Evolutionary conservation across 2,329 filamentous ascomycete genomes (phyloP).

Genomic region (Exophiala alcalophila): DNA sequence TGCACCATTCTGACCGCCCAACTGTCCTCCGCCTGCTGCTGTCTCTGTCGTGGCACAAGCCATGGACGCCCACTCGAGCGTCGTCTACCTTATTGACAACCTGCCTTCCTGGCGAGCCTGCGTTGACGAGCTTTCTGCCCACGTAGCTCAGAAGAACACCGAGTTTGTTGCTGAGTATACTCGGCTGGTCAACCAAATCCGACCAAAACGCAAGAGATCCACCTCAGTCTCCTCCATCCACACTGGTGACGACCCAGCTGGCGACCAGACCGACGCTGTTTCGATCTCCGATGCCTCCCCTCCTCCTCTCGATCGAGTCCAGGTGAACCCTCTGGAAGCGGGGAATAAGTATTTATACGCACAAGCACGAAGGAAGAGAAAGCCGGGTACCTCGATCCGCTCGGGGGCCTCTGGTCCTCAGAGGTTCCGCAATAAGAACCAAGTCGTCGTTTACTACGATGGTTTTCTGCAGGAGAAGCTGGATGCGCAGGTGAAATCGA

Average conservation of each 20-base stretch:
- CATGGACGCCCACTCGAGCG: conserved; percentile 46
- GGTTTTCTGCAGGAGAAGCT: conserved; percentile 80
- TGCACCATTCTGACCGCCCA: conserved; percentile 12
- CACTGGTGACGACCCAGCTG: conserved; percentile 29
- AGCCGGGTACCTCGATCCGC: conserved; percentile 35
- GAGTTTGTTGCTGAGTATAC: conserved; percentile 46
- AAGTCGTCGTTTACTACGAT: conserved; percentile 90
- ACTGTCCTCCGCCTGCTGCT: neutral
- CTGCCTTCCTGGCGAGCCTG: conserved; percentile 45
- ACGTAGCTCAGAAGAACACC: conserved; percentile 41
- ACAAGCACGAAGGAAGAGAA: conserved; percentile 38
- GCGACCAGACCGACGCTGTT: neutral
- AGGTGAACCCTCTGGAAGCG: conserved; percentile 27
- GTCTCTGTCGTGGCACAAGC: conserved; percentile 17
- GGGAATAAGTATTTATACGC: conserved; percentile 30
- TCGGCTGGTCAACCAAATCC: conserved; percentile 36
- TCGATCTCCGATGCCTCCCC: conserved; percentile 10
- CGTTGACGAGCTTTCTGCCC: conserved; percentile 42
- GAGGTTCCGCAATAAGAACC: conserved; percentile 68
- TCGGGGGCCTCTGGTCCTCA: conserved; percentile 34
- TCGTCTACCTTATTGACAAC: conserved; percentile 44
- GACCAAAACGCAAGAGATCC: conserved; percentile 39
- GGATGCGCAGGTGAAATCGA: conserved; percentile 75
- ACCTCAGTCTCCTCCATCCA: conserved; percentile 43
- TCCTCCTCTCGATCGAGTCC: conserved; percentile 8